Evolutionary conservation across 2,329 filamentous ascomycete species (phyloP), one percentile per base, ranked within the genome.

Genomic region (Botrytis byssoidea): DNA sequence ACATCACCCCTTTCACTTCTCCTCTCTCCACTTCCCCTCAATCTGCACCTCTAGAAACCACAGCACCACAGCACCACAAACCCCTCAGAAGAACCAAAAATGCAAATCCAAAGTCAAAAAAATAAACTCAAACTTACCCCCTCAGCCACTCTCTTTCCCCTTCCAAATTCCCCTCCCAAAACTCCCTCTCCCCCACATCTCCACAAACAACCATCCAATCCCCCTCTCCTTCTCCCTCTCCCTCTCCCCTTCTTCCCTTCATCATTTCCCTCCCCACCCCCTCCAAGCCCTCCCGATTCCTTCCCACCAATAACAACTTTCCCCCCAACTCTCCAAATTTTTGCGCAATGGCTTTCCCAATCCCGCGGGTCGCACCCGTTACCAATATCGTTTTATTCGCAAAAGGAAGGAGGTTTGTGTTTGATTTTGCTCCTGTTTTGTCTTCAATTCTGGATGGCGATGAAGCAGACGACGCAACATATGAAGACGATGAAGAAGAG

Each of bases 331-430:
- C 79, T 32, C 91, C 88, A 79, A 94, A 92, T n/a, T 87, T 85
- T 55, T 84, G 81, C 16, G 92, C 91, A 72, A 94, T 91, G 70
- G 89, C 88, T 60, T 86, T 84, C 63, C 92, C 92, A 77, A 94
- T 93, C 71, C 90, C 89, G 32, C 91, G 89, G 61, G 90, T 91
- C 32, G 87, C 92, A 66, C 92, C 92, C 3, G 92, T 92, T 70
- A 94, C 85, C 79, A 92, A 84, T 70, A 83, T 83, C 73, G 79
- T 83, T 40, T 82, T 77, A 3, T 57, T 20, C 1, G 12, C 0
- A 7, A 70, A 61, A 0, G 40, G 42, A 2, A 25, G 22, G 12
- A 10, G 3, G 1, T n/a, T 40, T 61, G 10, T 29, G 6, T 25
- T 40, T 25, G 12, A 40, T 14, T 42, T 46, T 3, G 20, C n/a